phyloP scores from a whole-genome alignment of 2,329 filamentous ascomycete species.

The Septoria linicola region DNA sequence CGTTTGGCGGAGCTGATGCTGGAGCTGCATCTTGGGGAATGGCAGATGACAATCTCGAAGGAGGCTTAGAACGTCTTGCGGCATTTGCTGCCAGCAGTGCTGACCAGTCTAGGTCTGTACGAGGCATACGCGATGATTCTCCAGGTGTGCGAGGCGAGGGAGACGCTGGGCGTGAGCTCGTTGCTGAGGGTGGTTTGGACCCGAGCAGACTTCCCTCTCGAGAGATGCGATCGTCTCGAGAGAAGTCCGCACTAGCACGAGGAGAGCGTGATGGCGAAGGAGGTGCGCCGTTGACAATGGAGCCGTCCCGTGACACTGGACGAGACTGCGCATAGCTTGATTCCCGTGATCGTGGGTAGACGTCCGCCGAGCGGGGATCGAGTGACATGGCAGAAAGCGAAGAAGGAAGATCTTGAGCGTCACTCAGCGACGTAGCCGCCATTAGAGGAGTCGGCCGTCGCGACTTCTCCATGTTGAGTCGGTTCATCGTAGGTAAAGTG shows the following conservation, averaged over 20 bases:
- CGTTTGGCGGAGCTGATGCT: not conserved
- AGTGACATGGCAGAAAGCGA: slow-evolving; percentile 12
- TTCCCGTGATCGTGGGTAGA: slow-evolving; percentile 27
- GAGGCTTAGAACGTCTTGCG: slow-evolving; percentile 27
- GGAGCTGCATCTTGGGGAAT: slow-evolving; percentile 23
- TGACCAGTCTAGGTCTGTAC: slow-evolving; percentile 37
- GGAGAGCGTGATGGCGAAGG: slow-evolving; percentile 24
- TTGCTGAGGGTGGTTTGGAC: slow-evolving; percentile 26
- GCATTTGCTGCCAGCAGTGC: slow-evolving; percentile 31
- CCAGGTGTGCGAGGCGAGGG: slow-evolving; percentile 28
- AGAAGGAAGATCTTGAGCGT: slow-evolving; percentile 22
- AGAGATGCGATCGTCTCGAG: slow-evolving; percentile 21
- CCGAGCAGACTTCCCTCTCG: slow-evolving; percentile 20
- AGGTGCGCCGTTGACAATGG: slow-evolving; percentile 15
- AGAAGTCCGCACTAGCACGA: slow-evolving; percentile 26
- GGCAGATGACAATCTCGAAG: slow-evolving; percentile 30
- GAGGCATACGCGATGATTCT: slow-evolving; percentile 32
- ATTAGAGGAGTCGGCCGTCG: slow-evolving; percentile 31
- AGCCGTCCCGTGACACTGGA: slow-evolving; percentile 30
- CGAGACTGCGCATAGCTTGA: slow-evolving; percentile 30
- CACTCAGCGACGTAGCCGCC: slow-evolving; percentile 28
- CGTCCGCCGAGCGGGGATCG: slow-evolving; percentile 19
- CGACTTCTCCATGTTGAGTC: slow-evolving; percentile 28
- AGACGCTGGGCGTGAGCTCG: slow-evolving; percentile 31
- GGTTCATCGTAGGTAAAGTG: slow-evolving; percentile 26